phyloP scores from a whole-genome alignment of 2,329 filamentous ascomycete species.

The Sphaerulina populicola region DNA sequence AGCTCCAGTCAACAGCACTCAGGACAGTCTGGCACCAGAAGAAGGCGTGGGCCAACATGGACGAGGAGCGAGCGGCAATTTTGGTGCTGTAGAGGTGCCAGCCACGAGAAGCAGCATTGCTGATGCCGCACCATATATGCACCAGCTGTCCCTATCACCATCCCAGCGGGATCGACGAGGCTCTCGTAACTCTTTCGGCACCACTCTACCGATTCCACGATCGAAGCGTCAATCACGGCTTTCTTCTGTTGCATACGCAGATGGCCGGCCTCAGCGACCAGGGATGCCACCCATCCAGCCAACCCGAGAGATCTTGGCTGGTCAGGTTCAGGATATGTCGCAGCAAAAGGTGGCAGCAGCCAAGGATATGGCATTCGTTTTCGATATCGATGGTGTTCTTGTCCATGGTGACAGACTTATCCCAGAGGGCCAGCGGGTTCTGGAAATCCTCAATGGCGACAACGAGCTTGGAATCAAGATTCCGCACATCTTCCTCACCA shows the following conservation, averaged over 20 bases:
- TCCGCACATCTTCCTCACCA: conserved; percentile 65
- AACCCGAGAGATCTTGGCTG: conserved; percentile 59
- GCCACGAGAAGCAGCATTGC: conserved; percentile 60
- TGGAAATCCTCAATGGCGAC: conserved; percentile 65
- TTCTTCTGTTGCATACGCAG: conserved; percentile 50
- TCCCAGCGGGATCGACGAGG: conserved; percentile 59
- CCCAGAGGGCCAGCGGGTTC: conserved; percentile 55
- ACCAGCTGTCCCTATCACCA: conserved; percentile 59
- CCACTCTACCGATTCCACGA: conserved; percentile 62
- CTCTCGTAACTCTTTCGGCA: conserved; percentile 68
- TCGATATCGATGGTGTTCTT: conserved; percentile 68
- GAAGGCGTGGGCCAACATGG: conserved; percentile 18
- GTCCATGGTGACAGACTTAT: conserved; percentile 65
- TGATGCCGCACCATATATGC: conserved; percentile 62
- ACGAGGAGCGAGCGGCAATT: conserved; percentile 27
- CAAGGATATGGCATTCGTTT: conserved; percentile 76
- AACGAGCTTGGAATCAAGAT: conserved; percentile 74
- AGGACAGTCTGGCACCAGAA: conserved; percentile 21
- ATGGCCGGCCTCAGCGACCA: conserved; percentile 43
- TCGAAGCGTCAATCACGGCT: conserved; percentile 61
- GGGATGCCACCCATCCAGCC: conserved; percentile 53
- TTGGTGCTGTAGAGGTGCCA: conserved; percentile 56
- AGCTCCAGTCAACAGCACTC: conserved; percentile 32
- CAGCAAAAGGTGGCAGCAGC: conserved; percentile 58
- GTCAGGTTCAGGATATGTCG: conserved; percentile 61